These are phyloP conservation scores for Cladophialophora yegresii DNA, from an alignment of 2,329 filamentous ascomycete species.

Conservation along the genomic window DNA sequence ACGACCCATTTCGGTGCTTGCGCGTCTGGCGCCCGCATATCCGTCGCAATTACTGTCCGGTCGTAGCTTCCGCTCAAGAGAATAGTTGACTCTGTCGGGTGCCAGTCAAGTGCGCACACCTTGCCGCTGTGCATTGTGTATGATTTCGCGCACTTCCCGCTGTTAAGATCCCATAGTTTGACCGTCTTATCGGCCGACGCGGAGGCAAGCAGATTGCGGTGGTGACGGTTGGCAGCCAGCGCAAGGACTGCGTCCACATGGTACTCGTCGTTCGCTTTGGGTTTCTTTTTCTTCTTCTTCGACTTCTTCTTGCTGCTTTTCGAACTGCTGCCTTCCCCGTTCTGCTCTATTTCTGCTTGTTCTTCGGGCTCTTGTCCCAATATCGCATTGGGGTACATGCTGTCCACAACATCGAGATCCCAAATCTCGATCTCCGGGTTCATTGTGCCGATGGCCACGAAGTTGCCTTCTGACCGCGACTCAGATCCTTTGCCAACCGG, in stretches of 20 bases:
- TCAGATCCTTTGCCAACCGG: conserved; percentile 73
- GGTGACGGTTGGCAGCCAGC: conserved; percentile 86
- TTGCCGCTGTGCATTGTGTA: conserved; percentile 97
- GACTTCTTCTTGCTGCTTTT: conserved; percentile 60
- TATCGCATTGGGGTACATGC: conserved; percentile 97
- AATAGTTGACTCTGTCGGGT: conserved; percentile 80
- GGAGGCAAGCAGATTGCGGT: conserved; percentile 91
- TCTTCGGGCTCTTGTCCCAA: conserved; percentile 70
- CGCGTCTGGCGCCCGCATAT: conserved; percentile 90
- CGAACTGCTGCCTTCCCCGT: conserved; percentile 21
- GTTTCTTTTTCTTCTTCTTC: conserved; percentile 88
- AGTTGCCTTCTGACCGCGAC: conserved; percentile 75
- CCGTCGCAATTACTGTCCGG: conserved; percentile 86
- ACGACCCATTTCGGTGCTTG: conserved; percentile 85
- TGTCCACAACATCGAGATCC: conserved; percentile 93
- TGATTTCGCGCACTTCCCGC: conserved; percentile 87
- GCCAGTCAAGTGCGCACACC: conserved; percentile 94
- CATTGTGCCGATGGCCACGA: conserved; percentile 93
- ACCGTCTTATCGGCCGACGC: conserved; percentile 95
- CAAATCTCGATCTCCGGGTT: conserved; percentile 98
- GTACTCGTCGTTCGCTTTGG: conserved; percentile 85
- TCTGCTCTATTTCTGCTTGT: conserved; percentile 49
- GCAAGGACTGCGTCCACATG: conserved; percentile 93
- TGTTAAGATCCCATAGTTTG: conserved; percentile 96
- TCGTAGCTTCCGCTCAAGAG: conserved; percentile 94